These are phyloP conservation scores for Malus hybrid DNA, from an alignment of 331 rosid species.

Conservation along the genomic window DNA sequence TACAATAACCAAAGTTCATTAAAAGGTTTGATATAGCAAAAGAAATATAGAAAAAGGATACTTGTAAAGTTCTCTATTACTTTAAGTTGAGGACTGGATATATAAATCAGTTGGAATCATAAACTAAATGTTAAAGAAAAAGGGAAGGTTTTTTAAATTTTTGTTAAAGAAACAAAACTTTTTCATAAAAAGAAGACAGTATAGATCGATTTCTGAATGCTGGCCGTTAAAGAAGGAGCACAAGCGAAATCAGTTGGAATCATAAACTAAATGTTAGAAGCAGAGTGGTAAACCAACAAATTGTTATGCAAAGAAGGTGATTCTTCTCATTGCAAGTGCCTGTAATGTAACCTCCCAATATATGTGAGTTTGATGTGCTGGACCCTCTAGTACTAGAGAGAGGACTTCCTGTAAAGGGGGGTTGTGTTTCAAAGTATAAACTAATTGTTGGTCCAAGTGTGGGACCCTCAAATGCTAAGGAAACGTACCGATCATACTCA, in stretches of 20 bases:
- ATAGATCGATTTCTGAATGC: not conserved
- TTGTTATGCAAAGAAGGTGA: not conserved
- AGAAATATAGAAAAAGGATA: not conserved
- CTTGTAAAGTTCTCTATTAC: not conserved
- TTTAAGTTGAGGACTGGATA: not conserved
- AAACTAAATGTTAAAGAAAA: not conserved
- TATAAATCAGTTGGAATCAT: not conserved
- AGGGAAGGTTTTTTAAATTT: not conserved
- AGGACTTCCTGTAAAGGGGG: not conserved
- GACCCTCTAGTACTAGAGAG: not conserved
- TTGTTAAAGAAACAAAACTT: not conserved
- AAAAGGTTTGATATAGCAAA: not conserved
- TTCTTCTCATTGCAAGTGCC: not conserved
- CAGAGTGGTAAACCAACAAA: not conserved
- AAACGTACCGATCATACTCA: conserved; percentile 80
- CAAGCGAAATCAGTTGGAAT: not conserved
- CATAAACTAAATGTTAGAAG: not conserved
- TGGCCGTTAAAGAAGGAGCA: not conserved
- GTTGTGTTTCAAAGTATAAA: not conserved
- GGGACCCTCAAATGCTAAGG: conserved; percentile 4
- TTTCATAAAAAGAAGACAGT: not conserved
- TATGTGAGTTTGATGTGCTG: not conserved
- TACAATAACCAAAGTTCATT: conserved; percentile 14
- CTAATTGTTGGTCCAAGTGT: not conserved
- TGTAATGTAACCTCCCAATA: not conserved